These are phyloP conservation scores for Articulospora tetracladia DNA, from an alignment of 495 filamentous ascomycete genomes.

Conservation along the genomic window DNA sequence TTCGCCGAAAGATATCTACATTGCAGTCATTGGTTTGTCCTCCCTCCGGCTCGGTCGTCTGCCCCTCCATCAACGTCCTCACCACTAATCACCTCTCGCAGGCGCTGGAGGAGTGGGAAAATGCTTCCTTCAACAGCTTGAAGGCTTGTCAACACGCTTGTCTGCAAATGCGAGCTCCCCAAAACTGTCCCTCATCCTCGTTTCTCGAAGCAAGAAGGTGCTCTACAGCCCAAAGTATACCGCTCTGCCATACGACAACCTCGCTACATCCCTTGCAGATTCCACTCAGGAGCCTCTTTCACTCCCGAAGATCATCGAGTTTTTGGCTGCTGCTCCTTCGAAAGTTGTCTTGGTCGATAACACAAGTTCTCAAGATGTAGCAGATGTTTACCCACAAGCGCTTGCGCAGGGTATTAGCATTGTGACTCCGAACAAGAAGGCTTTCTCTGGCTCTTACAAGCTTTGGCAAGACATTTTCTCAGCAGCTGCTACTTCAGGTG, in stretches of 20 bases:
- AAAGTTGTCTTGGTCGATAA: conserved; percentile 86
- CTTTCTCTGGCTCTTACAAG: conserved; percentile 70
- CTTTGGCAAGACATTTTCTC: conserved; percentile 82
- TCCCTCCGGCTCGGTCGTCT: not conserved
- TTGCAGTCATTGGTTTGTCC: conserved; percentile 41
- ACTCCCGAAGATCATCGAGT: conserved; percentile 65
- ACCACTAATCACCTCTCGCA: conserved; percentile 31
- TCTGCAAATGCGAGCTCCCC: conserved; percentile 49
- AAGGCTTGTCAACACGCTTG: conserved; percentile 46
- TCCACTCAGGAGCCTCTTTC: conserved; percentile 54
- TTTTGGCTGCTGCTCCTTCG: conserved; percentile 65
- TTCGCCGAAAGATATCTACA: conserved; percentile 32
- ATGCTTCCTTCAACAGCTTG: conserved; percentile 81
- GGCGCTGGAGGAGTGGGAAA: conserved; percentile 92
- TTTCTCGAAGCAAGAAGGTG: conserved; percentile 75
- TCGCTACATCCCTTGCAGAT: conserved; percentile 48
- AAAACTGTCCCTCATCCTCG: conserved; percentile 68
- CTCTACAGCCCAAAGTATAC: conserved; percentile 61
- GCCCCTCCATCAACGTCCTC: not conserved
- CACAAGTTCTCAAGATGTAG: conserved; percentile 80
- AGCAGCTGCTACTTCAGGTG: conserved; percentile 55
- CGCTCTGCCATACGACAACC: conserved; percentile 49
- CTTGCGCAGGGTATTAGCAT: conserved; percentile 77
- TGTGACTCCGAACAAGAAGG: conserved; percentile 98
- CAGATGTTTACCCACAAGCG: conserved; percentile 72